Evolutionary conservation across 192 early-diverging fungal genomes (phyloP).

Genomic region (Allomyces macrogynus): DNA sequence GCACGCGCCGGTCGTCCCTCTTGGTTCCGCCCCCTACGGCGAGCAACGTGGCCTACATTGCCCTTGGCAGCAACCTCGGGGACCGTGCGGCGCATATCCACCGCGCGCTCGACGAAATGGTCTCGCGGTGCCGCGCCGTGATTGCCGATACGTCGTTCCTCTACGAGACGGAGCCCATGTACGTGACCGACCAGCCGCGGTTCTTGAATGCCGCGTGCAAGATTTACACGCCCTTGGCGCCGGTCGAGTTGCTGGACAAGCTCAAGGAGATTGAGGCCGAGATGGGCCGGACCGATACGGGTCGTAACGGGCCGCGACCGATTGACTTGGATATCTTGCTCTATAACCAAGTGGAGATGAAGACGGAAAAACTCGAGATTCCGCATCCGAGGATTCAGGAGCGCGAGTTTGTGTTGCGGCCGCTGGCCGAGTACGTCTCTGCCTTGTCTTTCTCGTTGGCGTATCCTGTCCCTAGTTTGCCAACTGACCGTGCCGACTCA

Average conservation of each 20-base stretch:
- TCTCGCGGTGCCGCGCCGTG: slow-evolving; percentile 14
- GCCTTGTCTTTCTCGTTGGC: background rate
- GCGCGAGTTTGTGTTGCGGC: slow-evolving; percentile 83
- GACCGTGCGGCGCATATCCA: slow-evolving; percentile 60
- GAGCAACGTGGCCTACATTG: slow-evolving; percentile 44
- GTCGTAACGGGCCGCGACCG: slow-evolving; percentile 68
- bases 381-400: slow-evolving; percentile 77
- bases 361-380: slow-evolving; percentile 47
- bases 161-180: slow-evolving; percentile 95
- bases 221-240: slow-evolving; percentile 53
- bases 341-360: slow-evolving; percentile 56
- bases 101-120: slow-evolving; percentile 37
- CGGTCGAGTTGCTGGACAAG: slow-evolving; percentile 43
- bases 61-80: slow-evolving; percentile 81
- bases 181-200: slow-evolving; percentile 67
- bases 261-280: slow-evolving; percentile 69
- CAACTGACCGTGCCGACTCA: too few relatives aligned
- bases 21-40: background rate
- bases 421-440: slow-evolving; percentile 65
- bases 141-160: slow-evolving; percentile 84
- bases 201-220: slow-evolving; percentile 83
- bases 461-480: background rate
- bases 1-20: background rate
- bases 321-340: slow-evolving; percentile 96
- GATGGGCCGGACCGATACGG: slow-evolving; percentile 47